Percentiles rank a stretch among this genome's conserved stretches.
phyloP scores from a whole-genome alignment of 768 basidiomycete species.

The Stropharia rugosoannulata region DNA sequence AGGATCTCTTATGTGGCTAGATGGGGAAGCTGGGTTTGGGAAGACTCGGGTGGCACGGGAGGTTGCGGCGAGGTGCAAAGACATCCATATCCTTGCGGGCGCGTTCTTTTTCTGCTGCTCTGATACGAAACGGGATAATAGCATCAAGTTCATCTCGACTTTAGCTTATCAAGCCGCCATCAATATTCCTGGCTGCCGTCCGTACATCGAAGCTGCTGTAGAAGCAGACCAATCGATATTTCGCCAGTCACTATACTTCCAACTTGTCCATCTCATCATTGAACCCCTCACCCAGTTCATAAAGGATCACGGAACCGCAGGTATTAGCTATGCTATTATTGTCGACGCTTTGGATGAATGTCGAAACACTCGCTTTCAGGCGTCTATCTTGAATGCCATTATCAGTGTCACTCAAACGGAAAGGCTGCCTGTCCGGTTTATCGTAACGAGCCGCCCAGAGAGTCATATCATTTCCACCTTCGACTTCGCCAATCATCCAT shows the following conservation, averaged over 20 bases:
- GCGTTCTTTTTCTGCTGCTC: neutral
- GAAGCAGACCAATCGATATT: neutral
- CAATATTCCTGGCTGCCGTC: neutral
- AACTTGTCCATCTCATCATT: neutral
- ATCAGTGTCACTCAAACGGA: neutral
- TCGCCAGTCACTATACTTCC: neutral
- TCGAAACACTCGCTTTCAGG: neutral
- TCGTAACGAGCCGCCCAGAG: neutral
- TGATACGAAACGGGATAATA: neutral
- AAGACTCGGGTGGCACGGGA: neutral
- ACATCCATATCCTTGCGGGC: neutral
- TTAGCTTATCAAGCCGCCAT: neutral
- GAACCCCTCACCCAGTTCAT: neutral
- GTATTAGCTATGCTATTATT: neutral
- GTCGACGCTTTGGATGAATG: neutral
- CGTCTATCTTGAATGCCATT: neutral
- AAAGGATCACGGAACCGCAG: neutral
- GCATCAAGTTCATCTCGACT: neutral
- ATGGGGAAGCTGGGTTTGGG: neutral
- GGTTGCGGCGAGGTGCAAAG: neutral
- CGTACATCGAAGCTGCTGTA: neutral
- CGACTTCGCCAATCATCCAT: neutral
- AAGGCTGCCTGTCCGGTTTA: neutral
- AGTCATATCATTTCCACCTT: neutral
- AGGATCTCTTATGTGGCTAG: neutral